phyloP scores from a whole-genome alignment of 1,284 basidiomycete species.

The Moniliophthora roreri region DNA sequence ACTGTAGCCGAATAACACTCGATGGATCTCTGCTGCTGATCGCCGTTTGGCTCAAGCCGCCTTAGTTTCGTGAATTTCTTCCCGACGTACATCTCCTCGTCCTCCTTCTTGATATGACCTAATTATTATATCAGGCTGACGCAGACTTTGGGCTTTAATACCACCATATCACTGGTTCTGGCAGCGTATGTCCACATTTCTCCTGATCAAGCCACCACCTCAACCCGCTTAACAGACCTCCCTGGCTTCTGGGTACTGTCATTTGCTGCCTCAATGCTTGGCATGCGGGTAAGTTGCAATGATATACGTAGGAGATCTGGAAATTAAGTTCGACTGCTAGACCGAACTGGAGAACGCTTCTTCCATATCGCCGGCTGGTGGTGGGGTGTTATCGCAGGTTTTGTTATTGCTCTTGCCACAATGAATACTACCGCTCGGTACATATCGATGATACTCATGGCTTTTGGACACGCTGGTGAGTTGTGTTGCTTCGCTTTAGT shows the following conservation, averaged over 20 bases:
- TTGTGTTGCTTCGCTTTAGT: conserved; percentile 15
- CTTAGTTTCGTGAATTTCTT: conserved; percentile 77
- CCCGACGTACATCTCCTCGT: conserved; percentile 50
- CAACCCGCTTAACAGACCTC: conserved; percentile 46
- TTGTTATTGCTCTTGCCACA: conserved; percentile 60
- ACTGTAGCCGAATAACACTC: conserved; percentile 60
- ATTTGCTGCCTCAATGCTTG: conserved; percentile 61
- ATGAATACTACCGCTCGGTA: conserved; percentile 57
- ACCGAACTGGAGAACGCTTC: conserved; percentile 66
- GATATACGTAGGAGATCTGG: too few relatives aligned
- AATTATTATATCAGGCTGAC: conserved; percentile 45
- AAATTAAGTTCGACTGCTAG: conserved; percentile 47
- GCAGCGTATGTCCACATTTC: conserved; percentile 47
- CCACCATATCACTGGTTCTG: conserved; percentile 59
- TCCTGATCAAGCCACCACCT: too few relatives aligned
- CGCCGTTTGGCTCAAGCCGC: conserved; percentile 61
- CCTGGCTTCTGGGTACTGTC: conserved; percentile 60
- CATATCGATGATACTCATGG: conserved; percentile 66
- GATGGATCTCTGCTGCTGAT: conserved; percentile 62
- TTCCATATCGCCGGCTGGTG: conserved; percentile 63
- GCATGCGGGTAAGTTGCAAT: conserved; percentile 69
- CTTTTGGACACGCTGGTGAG: conserved; percentile 52
- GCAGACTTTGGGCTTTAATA: conserved; percentile 62
- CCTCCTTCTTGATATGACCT: not conserved
- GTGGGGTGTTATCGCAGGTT: conserved; percentile 64